Evolutionary conservation across 2,329 filamentous ascomycete genomes (phyloP).

Genomic region (Didymella pomorum): DNA sequence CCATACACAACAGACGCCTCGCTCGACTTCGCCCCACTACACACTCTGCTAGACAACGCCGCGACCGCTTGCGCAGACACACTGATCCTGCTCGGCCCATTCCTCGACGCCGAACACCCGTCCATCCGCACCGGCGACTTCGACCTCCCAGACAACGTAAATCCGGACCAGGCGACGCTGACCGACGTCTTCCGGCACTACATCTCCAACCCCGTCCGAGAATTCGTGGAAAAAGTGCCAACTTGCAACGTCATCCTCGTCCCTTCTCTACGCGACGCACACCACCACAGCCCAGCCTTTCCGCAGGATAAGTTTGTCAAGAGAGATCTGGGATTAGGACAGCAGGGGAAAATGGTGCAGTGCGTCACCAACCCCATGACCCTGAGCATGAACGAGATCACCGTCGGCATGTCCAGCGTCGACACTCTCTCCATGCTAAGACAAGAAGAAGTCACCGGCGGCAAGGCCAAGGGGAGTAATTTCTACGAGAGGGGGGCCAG

Average conservation of each 20-base stretch:
- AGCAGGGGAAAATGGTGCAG: conserved; percentile 67
- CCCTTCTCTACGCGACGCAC: conserved; percentile 82
- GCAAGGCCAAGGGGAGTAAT: conserved; percentile 64
- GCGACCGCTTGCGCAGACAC: conserved; percentile 78
- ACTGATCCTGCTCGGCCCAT: conserved; percentile 83
- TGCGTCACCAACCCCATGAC: conserved; percentile 92
- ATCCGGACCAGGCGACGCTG: conserved; percentile 79
- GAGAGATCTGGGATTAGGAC: conserved; percentile 75
- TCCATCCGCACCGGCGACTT: conserved; percentile 70
- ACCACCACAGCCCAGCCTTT: conserved; percentile 87
- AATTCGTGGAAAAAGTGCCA: conserved; percentile 65
- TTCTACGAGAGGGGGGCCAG: conserved; percentile 75
- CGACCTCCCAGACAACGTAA: conserved; percentile 52
- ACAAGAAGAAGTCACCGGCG: conserved; percentile 72
- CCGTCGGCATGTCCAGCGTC: conserved; percentile 82
- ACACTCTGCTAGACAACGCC: conserved; percentile 80
- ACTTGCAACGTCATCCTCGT: conserved; percentile 81
- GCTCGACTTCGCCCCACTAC: conserved; percentile 86
- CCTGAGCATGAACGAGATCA: conserved; percentile 84
- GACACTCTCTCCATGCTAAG: conserved; percentile 84
- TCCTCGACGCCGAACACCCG: conserved; percentile 91
- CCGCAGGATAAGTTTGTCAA: conserved; percentile 76
- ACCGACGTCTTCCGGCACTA: conserved; percentile 82
- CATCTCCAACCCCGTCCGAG: conserved; percentile 76
- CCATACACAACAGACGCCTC: conserved; percentile 94